Evolutionary conservation across 331 rosid genomes (phyloP).

Genomic region (Quercus phellos): DNA sequence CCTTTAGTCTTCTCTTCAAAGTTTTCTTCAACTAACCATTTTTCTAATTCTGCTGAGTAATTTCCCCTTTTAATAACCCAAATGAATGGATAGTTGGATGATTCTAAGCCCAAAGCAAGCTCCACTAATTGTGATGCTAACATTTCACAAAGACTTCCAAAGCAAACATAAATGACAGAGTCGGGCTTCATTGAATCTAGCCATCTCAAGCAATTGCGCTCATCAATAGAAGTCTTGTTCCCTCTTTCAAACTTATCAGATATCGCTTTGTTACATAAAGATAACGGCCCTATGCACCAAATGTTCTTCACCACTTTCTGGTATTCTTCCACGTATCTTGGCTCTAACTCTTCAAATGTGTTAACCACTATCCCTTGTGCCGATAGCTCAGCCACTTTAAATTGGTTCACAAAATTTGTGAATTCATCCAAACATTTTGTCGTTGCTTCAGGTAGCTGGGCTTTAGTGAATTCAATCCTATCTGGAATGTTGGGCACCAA

Average conservation of each 20-base stretch:
- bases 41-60: constrained; percentile 20
- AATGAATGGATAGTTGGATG: constrained; percentile 25
- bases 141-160: constrained; percentile 24
- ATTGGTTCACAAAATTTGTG: neutral
- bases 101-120: constrained; percentile 34
- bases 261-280: neutral
- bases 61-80: constrained; percentile 25
- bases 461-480: neutral
- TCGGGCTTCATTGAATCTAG: constrained; percentile 18
- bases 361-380: neutral
- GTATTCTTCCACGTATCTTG: neutral
- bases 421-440: neutral
- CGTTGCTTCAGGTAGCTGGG: neutral
- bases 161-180: constrained; percentile 23
- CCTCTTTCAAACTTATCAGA: constrained; percentile 23
- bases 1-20: constrained; percentile 34
- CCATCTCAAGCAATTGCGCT: constrained; percentile 14
- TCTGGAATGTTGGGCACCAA: constrained; percentile 2
- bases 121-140: constrained; percentile 15
- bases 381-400: neutral
- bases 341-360: constrained; percentile 4
- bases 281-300: neutral
- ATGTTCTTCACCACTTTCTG: neutral
- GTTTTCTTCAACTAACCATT: constrained; percentile 26
- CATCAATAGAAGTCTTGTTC: constrained; percentile 16